A percentile compares a stretch with the other conserved stretches of the same genome.
phyloP scores from a whole-genome alignment of 108 stramenopile species.

The Cyclotella cryptica region DNA sequence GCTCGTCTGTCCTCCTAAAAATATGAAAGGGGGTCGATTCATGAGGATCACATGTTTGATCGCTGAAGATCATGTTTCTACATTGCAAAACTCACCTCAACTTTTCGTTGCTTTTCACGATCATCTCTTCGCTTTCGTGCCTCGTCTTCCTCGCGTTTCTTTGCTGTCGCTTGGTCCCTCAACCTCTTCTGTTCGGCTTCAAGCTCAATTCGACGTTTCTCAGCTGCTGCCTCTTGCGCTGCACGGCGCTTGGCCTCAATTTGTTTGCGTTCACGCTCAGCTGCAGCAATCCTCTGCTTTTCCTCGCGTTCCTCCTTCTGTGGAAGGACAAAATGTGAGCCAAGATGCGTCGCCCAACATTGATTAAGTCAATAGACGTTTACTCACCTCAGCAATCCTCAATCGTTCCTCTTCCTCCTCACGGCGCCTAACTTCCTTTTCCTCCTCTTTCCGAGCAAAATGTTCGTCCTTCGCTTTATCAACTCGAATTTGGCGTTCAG shows the following conservation, averaged over 20 bases:
- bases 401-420: constrained; percentile 28
- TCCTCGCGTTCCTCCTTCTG: constrained; percentile 21
- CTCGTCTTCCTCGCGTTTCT: constrained; percentile 14
- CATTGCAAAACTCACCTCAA: constrained; percentile 11
- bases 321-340: neutral
- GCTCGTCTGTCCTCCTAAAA: constrained; percentile 13
- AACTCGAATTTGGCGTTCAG: constrained; percentile 38
- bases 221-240: constrained; percentile 17
- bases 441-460: constrained; percentile 20
- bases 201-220: neutral
- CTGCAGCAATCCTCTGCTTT: constrained; percentile 5
- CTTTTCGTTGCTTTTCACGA: constrained; percentile 10
- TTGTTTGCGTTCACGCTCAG: constrained; percentile 19
- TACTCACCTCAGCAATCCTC: constrained; percentile 13
- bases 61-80: neutral
- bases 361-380: neutral
- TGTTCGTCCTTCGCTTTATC: constrained; percentile 32
- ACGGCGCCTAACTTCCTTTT: constrained; percentile 12
- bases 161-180: neutral
- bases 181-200: constrained; percentile 14
- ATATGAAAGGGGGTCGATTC: neutral
- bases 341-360: neutral
- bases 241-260: constrained; percentile 18
- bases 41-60: neutral
- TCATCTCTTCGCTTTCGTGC: constrained; percentile 12